A percentile compares a stretch with the other conserved stretches of the same genome.
phyloP scores from a whole-genome alignment of 345 rosid species.

The Crucihimalaya himalaica region DNA sequence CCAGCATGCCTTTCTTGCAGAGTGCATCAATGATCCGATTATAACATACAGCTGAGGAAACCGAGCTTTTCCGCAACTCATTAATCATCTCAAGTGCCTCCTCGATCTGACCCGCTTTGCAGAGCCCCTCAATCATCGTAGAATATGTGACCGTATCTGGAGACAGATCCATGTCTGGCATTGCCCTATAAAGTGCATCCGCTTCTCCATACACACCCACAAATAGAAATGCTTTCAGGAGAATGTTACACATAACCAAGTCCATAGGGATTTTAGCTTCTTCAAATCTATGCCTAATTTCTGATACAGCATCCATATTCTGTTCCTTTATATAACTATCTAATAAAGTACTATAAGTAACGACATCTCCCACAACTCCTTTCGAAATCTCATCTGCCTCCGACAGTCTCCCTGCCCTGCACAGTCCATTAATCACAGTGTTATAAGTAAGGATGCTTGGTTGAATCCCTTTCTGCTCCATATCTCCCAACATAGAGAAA shows the following conservation, averaged over 20 bases:
- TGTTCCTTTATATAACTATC: constrained; percentile 63
- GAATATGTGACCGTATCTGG: constrained; percentile 62
- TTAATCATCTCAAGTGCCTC: constrained; percentile 82
- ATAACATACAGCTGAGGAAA: constrained; percentile 61
- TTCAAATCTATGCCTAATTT: constrained; percentile 54
- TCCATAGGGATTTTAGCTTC: constrained; percentile 61
- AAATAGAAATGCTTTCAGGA: constrained; percentile 67
- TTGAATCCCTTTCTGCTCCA: constrained; percentile 69
- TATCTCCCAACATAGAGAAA: constrained; percentile 58
- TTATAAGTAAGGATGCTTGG: constrained; percentile 62
- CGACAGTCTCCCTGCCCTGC: constrained; percentile 62
- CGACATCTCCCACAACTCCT: constrained; percentile 55
- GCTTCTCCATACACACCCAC: constrained; percentile 82
- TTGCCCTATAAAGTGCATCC: constrained; percentile 53
- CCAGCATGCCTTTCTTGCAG: constrained; percentile 60
- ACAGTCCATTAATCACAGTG: constrained; percentile 66
- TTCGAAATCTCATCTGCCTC: constrained; percentile 73
- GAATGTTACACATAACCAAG: constrained; percentile 66
- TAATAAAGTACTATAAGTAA: constrained; percentile 67
- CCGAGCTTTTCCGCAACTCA: constrained; percentile 54
- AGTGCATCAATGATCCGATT: constrained; percentile 62
- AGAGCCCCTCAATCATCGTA: constrained; percentile 60
- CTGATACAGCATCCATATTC: constrained; percentile 53
- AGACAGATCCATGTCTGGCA: constrained; percentile 59
- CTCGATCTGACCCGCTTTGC: constrained; percentile 63